Base-by-base conservation (phyloP, 805 yeast species). In the Pichia deserticola region DNA sequence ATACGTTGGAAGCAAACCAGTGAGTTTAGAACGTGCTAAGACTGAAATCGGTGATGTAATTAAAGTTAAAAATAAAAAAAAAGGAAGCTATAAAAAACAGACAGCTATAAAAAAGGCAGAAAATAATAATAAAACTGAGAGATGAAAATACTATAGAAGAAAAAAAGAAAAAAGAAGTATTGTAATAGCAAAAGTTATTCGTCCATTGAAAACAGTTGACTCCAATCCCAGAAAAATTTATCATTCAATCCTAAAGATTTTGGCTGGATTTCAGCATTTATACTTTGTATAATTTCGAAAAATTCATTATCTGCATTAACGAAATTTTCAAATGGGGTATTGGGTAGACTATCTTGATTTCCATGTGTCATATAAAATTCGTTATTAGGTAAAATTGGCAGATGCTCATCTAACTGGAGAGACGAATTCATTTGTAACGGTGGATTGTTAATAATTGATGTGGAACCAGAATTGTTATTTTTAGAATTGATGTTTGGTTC, bases 1-100 rank as follows among this genome's bases (percentile, higher is more conserved):
- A 59, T 84, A 82, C 56, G 74, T 86, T 44, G 95, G 93, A 1
- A 77, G 73, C 57, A 82, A 82, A 57, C 93, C 93, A 0, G 79
- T 86, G 30, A 82, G 76, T 50, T 65, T 86, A 61, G 81, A 82
- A 61, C 70, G 81, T 51, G 90, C 92, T 0, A 79, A 73, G 52
- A 64, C 76, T 7, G 68, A 69, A 49, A 69, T 71, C 1, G 55
- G 53, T 6, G 47, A 43, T 11, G 44, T 50, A 20, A 40, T 43
- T 27, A 43, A 41, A n/a, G 47, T 51, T 12, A 28, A 32, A 12
- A 42, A 40, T 12, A 39, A 42, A 42, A 43, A 13, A 30, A 34
- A 29, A 34, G 20, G 27, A 10, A 46, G 15, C 40, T 33, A 25
- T 7, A 15, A 32, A 33, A 33, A n/a, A 28, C 7, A 13, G 11